Evolutionary conservation across 23 red algal species (phyloP), one percentile per base, ranked within the genome.

Genomic region (Chondrus crispus): DNA sequence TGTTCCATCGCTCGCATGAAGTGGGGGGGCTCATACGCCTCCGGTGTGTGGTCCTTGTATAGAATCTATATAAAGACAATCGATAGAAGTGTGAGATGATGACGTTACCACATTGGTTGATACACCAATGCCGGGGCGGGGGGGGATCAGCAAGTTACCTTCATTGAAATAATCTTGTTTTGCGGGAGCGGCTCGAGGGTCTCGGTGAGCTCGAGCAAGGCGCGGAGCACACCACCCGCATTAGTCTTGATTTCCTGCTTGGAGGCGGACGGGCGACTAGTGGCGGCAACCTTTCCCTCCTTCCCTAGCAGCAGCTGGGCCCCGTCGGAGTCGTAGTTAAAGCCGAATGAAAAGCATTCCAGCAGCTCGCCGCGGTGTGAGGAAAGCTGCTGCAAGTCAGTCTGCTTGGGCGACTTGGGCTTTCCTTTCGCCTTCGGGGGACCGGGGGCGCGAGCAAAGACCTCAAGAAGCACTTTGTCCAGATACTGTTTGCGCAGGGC

Each of bases 11-110:
- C 42, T 39, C 16, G 39, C n/a, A 24, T 43, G 85, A 89, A 92
- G 74, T 82, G 14, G 62, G 88, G 88, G 74, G 88, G 88, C 54
- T 92, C 70, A 40, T 92, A 92, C 22, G 66, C 57, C 36, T 47
- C 57, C 2, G 88, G 88, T 22, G 88, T 92, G 5, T 83, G 29
- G 24, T 70, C 62, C 9, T 74, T 82, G 77, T 80, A 92, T 2
- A 70, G 36, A 10, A 92, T 57, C 88, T 89, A 47, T 46, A 11
- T 26, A 18, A 11, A 7, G 10, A 12, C 79, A 18, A 72, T 20
- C 12, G 14, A 72, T 13, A 12, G 14, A 13, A 13, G 12, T 48
- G 45, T 11, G 12, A 43, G 13, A 48, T 10, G 47, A 80, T 13
- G 41, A 80, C 14, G 29, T 19, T 49, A 80, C 16, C 39, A 80